A percentile compares a stretch with the other conserved stretches of the same genome.
Conservation (phyloP, 768 basidiomycete species). For the Trichaptum fuscoviolaceum region DNA sequence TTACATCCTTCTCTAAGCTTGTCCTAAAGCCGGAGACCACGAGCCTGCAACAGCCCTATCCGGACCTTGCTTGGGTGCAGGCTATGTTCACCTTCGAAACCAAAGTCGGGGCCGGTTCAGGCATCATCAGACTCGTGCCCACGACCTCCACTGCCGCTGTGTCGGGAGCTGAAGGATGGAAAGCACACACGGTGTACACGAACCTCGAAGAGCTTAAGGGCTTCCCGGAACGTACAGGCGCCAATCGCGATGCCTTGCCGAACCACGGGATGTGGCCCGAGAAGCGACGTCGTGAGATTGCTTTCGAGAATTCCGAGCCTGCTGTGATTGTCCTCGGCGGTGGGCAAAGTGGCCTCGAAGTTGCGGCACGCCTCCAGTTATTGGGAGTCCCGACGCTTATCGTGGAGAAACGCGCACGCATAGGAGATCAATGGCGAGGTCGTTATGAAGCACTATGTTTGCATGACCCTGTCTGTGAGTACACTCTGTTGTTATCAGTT, state of each 20-base stretch:
- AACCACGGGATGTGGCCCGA: slow-evolving; percentile 26
- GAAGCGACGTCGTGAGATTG: slow-evolving; percentile 17
- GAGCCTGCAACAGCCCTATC: slow-evolving; percentile 35
- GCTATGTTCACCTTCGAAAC: slow-evolving; percentile 52
- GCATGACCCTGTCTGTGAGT: slow-evolving; percentile 21
- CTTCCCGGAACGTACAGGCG: slow-evolving; percentile 19
- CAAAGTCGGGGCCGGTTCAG: slow-evolving; percentile 41
- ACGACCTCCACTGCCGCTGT: slow-evolving; percentile 11
- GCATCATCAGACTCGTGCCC: slow-evolving; percentile 46
- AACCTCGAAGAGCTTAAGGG: slow-evolving; percentile 24
- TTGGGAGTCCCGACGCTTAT: slow-evolving; percentile 28
- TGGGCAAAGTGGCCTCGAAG: slow-evolving; percentile 30
- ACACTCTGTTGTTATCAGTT: not conserved
- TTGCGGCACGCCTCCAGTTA: slow-evolving; percentile 29
- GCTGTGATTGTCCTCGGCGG: slow-evolving; percentile 27
- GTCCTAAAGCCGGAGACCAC: slow-evolving; percentile 22
- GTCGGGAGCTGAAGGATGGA: slow-evolving; percentile 20
- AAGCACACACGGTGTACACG: slow-evolving; percentile 25
- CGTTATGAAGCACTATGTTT: slow-evolving; percentile 29
- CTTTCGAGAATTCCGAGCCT: slow-evolving; percentile 28
- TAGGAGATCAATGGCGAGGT: slow-evolving; percentile 21
- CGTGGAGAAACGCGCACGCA: slow-evolving; percentile 26
- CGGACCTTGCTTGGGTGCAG: slow-evolving; percentile 54
- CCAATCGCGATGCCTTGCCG: slow-evolving; percentile 15
- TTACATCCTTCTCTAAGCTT: slow-evolving; percentile 18